Conservation (phyloP, 148 eudicot genomes). For the Spergularia bocconei region DNA sequence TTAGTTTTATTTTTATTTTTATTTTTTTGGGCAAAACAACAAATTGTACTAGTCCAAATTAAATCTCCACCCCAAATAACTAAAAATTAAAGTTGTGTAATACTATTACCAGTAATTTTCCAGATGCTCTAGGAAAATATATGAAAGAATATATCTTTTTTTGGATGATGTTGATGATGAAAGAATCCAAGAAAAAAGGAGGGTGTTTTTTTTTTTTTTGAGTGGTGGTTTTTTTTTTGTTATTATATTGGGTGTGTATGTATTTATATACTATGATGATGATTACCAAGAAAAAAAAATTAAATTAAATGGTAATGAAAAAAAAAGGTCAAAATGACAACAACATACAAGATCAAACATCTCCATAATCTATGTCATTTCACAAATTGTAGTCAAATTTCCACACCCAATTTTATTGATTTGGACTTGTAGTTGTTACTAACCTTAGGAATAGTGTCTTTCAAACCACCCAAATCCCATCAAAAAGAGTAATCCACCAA, state of each 20-base stretch:
- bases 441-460: slow-evolving; percentile 9
- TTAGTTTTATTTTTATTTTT: slow-evolving; percentile 6
- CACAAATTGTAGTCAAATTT: slow-evolving; percentile 38
- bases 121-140: slow-evolving; percentile 16
- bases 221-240: slow-evolving; percentile 22
- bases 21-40: slow-evolving; percentile 14
- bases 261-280: not conserved
- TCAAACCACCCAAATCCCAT: slow-evolving; percentile 18
- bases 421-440: slow-evolving; percentile 31
- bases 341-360: slow-evolving; percentile 28
- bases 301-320: too few relatives aligned
- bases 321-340: slow-evolving; percentile 31
- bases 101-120: slow-evolving; percentile 23
- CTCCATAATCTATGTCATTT: slow-evolving; percentile 24
- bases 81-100: not conserved
- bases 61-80: slow-evolving; percentile 21
- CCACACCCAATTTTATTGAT: slow-evolving; percentile 30
- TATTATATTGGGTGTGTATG: slow-evolving; percentile 25
- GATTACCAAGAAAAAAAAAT: too few relatives aligned
- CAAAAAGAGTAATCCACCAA: slow-evolving; percentile 1
- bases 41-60: not conserved
- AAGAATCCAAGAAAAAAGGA: slow-evolving; percentile 34
- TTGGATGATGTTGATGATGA: slow-evolving; percentile 18
- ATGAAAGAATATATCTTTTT: slow-evolving; percentile 23
- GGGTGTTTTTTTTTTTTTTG: slow-evolving; percentile 17